Base-by-base conservation (phyloP, 768 basidiomycete genomes). In the Psilocybe tampanensis region DNA sequence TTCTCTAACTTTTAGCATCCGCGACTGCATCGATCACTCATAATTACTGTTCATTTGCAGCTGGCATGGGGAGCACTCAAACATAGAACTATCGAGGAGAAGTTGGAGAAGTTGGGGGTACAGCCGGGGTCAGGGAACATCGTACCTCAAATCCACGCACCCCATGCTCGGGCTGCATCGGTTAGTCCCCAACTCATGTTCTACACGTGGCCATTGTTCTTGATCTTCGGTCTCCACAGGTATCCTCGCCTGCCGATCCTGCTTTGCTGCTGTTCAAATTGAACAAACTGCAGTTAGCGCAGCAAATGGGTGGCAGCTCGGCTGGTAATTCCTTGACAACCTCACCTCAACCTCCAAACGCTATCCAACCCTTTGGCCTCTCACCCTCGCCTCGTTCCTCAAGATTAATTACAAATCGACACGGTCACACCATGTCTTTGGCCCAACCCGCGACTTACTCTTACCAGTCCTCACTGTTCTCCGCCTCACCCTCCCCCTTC, bases 171-270 rank as follows among this genome's bases (percentile, higher is more conserved):
- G 58, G 90, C 92, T 57, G 88, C 91, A 53, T 94, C 92, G 61
- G 92, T 94, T 70, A 62, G 86, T 84, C 63, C 85, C 84, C 63
- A 52, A 62, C 57, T 45, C 64, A 52, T 59, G 68, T 60, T 55
- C 41, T 48, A 60, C 64, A 66, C 67, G 64, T 70, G 64, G 64
- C n/a, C 43, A 44, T 58, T 48, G 49, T 32, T 54, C 54, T 58
- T 47, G 55, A 34, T 15, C 41, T 34, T 47, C 41, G 43, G n/a
- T 50, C 24, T 23, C 24, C 15, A 11, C 65, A 94, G 92, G 90
- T 94, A 72, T 94, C 92, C 1, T 93, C 91, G n/a, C 91, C 92
- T 24, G 92, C 92, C 3, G 92, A 94, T 67, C 92, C 92, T 24
- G 88, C 89, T 18, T 71, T 94, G 21, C 76, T 94, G 18, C 80